Conservation (phyloP, 2,329 filamentous ascomycete genomes). For the Colletotrichum tamarilloi region DNA sequence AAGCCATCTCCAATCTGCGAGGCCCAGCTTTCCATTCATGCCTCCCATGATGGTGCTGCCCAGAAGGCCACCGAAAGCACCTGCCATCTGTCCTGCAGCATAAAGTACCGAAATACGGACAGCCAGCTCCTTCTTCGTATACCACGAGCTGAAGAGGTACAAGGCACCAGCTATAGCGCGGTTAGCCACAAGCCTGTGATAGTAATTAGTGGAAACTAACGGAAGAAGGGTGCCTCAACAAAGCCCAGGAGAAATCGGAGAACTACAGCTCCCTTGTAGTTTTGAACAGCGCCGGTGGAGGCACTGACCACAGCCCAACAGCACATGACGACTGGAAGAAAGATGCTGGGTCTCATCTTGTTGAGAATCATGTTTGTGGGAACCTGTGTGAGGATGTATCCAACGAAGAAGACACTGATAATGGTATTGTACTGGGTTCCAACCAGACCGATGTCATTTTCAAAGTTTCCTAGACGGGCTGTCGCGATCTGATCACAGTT, state of each 20-base stretch:
- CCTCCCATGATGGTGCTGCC: conserved; percentile 40
- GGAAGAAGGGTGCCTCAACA: neutral
- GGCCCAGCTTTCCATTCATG: conserved; percentile 41
- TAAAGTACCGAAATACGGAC: conserved; percentile 49
- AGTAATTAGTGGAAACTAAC: neutral
- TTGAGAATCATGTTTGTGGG: conserved; percentile 28
- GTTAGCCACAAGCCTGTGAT: neutral
- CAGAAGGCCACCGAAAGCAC: conserved; percentile 43
- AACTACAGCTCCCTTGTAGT: neutral
- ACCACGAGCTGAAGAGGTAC: neutral
- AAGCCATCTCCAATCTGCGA: conserved; percentile 80
- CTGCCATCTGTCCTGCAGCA: conserved; percentile 37
- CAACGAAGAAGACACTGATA: conserved; percentile 23
- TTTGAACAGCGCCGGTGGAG: neutral
- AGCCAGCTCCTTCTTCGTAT: neutral
- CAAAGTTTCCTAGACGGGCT: conserved; percentile 8
- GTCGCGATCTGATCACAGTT: neutral
- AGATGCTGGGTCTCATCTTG: conserved; percentile 20
- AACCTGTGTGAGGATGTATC: conserved; percentile 17
- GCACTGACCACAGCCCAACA: conserved; percentile 11
- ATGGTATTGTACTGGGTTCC: conserved; percentile 18
- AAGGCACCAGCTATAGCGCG: neutral
- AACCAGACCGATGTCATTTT: conserved; percentile 11
- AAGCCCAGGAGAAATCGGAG: neutral
- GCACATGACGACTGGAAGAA: conserved; percentile 15